Base-by-base conservation (phyloP, 805 yeast species). In the Teunomyces pallodes region DNA sequence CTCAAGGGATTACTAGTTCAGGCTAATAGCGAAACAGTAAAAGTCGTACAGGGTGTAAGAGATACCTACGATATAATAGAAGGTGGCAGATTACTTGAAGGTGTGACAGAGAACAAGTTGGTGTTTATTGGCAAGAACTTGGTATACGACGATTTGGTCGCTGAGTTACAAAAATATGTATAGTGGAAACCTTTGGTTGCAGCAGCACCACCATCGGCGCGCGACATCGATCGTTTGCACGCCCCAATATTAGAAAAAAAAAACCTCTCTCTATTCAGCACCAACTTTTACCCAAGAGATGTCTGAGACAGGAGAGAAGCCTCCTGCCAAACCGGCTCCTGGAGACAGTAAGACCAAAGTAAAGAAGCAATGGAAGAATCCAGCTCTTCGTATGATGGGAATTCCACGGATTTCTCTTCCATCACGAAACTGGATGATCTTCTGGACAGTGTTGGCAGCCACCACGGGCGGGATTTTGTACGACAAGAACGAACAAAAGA, bases 401-500 rank as follows among this genome's bases (percentile, higher is more conserved):
- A 79, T 92, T 42, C 88, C 90, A 4, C 69, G 84, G 10, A 57
- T 90, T 17, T 79, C 85, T 33, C 70, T 94, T 10, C 99, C 99
- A 0, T 85, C 96, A 0, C 76, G 97, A 53, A 94, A 92, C 70
- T 92, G 98, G 99, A 67, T 81, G 73, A 87, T 90, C 32, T 94
- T 94, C 67, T 86, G 96, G 87, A 62, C 84, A 0, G 81, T 87
- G 6, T 63, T 87, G 1, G 82, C 84, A 1, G 68, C 77, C 1
- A 69, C 86, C 32, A 75, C 87, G 2, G 92, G 96, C n/a, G 89
- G 92, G 9, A 76, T 83, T 28, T 77, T 77, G 12, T 90, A 89
- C 67, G 99, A 94, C 66, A 84, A 85, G 54, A 74, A 79, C 50
- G 78, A 89, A 64, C 94, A 90, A 55, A 77, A 76, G 41, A 76